Conservation (phyloP, 2,329 filamentous ascomycete genomes). For the Leptographium galeiforme region DNA sequence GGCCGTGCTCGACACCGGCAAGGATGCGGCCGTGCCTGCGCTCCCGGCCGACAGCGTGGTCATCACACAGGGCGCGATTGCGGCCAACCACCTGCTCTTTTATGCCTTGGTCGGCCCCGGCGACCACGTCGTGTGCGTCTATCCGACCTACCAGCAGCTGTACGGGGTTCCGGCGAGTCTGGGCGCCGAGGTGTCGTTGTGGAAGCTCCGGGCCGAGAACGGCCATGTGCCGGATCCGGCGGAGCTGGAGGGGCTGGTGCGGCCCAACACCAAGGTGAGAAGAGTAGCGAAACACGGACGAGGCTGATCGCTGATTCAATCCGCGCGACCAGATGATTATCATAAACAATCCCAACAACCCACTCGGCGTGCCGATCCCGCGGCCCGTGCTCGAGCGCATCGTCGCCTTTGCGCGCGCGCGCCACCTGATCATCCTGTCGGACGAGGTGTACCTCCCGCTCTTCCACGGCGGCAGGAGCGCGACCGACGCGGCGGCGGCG, state of each 20-base stretch:
- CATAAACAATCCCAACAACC: conserved; percentile 68
- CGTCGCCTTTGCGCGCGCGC: conserved; percentile 46
- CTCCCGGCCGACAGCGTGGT: conserved; percentile 47
- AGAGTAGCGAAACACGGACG: too few relatives aligned
- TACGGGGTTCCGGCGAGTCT: conserved; percentile 62
- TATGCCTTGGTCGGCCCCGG: conserved; percentile 59
- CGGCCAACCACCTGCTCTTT: conserved; percentile 70
- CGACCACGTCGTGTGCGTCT: conserved; percentile 77
- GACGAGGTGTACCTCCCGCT: conserved; percentile 80
- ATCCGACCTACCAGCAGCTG: conserved; percentile 77
- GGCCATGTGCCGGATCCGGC: conserved; percentile 54
- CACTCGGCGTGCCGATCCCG: conserved; percentile 59
- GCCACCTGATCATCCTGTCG: conserved; percentile 52
- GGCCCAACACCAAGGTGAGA: conserved; percentile 54
- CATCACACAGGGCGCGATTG: conserved; percentile 68
- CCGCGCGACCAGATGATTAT: conserved; percentile 42
- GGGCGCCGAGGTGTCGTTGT: conserved; percentile 65
- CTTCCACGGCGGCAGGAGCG: conserved; percentile 50
- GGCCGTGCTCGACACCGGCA: conserved; percentile 29
- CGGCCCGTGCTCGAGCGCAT: conserved; percentile 46
- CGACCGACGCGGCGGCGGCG: conserved; percentile 31
- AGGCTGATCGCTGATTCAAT: too few relatives aligned
- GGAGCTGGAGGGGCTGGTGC: conserved; percentile 52
- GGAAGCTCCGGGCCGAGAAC: conserved; percentile 53
- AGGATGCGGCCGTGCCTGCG: conserved; percentile 25